A percentile compares a stretch with the other conserved stretches of the same genome.
Conservation (phyloP, 148 eudicot genomes). For the Fagopyrum tataricum region DNA sequence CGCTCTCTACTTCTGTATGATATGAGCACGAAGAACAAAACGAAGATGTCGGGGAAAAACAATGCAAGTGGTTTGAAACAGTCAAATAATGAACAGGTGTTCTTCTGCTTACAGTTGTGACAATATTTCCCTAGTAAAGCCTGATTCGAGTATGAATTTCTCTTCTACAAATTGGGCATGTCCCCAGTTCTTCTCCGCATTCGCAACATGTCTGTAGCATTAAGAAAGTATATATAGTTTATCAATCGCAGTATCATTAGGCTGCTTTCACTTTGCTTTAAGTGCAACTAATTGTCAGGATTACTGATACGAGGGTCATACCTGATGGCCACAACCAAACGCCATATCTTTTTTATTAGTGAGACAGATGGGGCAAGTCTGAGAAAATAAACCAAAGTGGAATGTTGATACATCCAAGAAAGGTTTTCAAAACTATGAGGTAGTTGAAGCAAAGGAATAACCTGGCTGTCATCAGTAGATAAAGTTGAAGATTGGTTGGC, state of each 20-base stretch:
- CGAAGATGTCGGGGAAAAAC: too few species aligned
- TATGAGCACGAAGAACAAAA: too few species aligned
- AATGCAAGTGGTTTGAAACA: too few species aligned
- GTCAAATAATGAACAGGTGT: too few species aligned
- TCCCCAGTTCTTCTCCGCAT: conserved; percentile 57
- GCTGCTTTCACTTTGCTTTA: not conserved
- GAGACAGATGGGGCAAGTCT: conserved; percentile 28
- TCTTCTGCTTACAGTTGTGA: too few species aligned
- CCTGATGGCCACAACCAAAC: conserved; percentile 36
- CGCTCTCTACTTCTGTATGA: too few species aligned
- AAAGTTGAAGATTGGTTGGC: conserved; percentile 22
- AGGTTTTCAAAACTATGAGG: not conserved
- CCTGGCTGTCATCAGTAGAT: conserved; percentile 22
- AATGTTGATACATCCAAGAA: not conserved
- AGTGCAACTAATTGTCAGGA: not conserved
- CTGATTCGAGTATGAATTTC: conserved; percentile 61
- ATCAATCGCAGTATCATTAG: not conserved
- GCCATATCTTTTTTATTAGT: conserved; percentile 20
- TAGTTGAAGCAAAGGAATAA: not conserved
- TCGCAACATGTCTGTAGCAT: conserved; percentile 62
- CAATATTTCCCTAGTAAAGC: conserved; percentile 33
- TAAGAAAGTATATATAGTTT: not conserved
- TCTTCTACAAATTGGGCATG: conserved; percentile 71
- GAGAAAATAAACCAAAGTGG: not conserved
- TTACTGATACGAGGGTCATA: not conserved